Conservation (phyloP, 352 stramenopile species). For the Phytophthora sojae region DNA sequence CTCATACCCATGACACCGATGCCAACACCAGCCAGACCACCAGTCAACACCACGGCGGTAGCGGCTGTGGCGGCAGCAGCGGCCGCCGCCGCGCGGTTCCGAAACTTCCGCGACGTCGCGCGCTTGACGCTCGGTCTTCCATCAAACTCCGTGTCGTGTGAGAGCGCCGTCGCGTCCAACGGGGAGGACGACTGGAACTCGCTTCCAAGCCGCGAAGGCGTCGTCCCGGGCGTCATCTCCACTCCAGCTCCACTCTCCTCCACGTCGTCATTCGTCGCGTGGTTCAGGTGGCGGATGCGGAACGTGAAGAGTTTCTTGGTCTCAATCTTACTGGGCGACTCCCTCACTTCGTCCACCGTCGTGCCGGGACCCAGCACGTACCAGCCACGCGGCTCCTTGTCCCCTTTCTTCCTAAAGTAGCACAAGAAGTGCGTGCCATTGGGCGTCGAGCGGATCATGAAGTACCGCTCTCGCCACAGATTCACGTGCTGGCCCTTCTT, state of each 20-base stretch:
- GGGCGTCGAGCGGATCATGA: constrained; percentile 87
- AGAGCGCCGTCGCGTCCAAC: constrained; percentile 24
- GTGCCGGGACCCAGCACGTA: constrained; percentile 83
- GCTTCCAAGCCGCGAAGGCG: constrained; percentile 30
- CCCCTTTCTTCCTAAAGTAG: constrained; percentile 87
- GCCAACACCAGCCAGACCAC: constrained; percentile 76
- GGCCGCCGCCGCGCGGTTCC: constrained; percentile 65
- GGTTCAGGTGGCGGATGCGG: constrained; percentile 70
- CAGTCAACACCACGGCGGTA: constrained; percentile 81
- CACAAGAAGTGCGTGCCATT: constrained; percentile 85
- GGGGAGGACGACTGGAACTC: constrained; percentile 51
- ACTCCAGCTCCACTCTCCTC: constrained; percentile 40
- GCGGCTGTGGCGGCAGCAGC: constrained; percentile 79
- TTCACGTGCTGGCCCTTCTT: constrained; percentile 91
- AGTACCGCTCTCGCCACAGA: constrained; percentile 87
- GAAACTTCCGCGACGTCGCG: constrained; percentile 61
- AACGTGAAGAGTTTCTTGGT: constrained; percentile 90
- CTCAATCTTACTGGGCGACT: constrained; percentile 89
- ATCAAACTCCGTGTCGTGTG: constrained; percentile 53
- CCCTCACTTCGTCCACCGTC: constrained; percentile 85
- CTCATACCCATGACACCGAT: constrained; percentile 85
- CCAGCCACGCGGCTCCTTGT: constrained; percentile 84
- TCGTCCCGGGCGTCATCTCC: constrained; percentile 32
- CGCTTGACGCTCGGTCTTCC: constrained; percentile 56
- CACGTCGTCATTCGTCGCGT: constrained; percentile 56